Evolutionary conservation across 345 rosid species (phyloP), one percentile per base, ranked within the genome.

Genomic region (Conringia planisiliqua): DNA sequence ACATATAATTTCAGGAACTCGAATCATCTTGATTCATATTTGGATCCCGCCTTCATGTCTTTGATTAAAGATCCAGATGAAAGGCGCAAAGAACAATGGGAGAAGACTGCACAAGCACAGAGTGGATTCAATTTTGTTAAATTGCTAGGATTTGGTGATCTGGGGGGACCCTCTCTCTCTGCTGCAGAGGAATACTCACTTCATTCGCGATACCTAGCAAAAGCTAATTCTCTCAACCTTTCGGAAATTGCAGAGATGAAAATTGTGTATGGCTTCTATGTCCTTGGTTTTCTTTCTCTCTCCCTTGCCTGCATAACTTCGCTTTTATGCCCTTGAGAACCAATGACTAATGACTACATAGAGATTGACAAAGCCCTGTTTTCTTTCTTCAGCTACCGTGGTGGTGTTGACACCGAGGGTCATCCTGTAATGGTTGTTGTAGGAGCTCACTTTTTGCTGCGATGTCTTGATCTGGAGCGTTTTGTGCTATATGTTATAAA

Each of bases 21-120:
- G 13, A 63, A 89, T 39, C 84, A 86, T 78, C 79, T 90, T 85
- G 99, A 86, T 81, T 85, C 97, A 6, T 92, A 83, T 73, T 76
- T 95, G 86, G 99, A 95, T 88, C 99, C 99, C 35, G 91, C 98
- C 68, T 95, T 95, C 84, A 92, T 95, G 97, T 92, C 99, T 9
- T 77, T 89, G 71, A 89, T 89, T 27, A 95, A 90, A 85, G 99
- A 95, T 85, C 99, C 99, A 63, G 99, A 95, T 81, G 83, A 90
- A 82, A 86, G 92, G 80, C 95, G 91, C 43, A 79, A 75, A 80
- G 99, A 95, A 77, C 97, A 89, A 79, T 95, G 99, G 99, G 98
- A 95, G 82, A 95, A 92, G 77, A 85, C 90, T 66, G 91, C 96
- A 77, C 91, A 86, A 77, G 90, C 90, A 55, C 90, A 76, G 57